Evolutionary conservation across 106 monocot genomes (phyloP), one percentile per base, ranked within the genome.

Genomic region (Chionographis japonica): DNA sequence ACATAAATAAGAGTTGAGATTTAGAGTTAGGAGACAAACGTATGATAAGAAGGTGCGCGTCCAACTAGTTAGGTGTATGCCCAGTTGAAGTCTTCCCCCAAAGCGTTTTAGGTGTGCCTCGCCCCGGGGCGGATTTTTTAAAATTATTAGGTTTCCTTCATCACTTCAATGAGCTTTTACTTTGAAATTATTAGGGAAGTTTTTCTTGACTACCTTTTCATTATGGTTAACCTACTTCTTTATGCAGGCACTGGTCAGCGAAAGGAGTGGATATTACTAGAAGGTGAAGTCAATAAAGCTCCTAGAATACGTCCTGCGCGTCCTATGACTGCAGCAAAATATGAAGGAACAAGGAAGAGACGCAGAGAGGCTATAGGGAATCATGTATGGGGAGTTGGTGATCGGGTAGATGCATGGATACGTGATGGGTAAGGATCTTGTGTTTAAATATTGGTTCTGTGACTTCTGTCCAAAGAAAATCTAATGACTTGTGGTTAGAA

Each of bases 201-300:
- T 35, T 38, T 6, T 17, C 41, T 46, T 46, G 46, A 46, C 46
- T 46, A 46, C 46, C 5, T 10, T 46, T 0, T 46, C 1, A 27
- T 46, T 46, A 46, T 46, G 46, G 46, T 46, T 46, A 46, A 12
- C 57, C 49, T 10, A 10, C 50, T n/a, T 55, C 56, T 17, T 64
- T 68, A 38, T 72, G 50, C 71, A 93, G 93, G 85, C 14, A 69
- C 68, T 64, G 86, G 77, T 38, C 77, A 75, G 68, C 78, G 72
- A 61, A 86, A 82, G 72, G 92, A 98, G 69, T 98, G 97, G 92
- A 72, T 98, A 74, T 40, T 80, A 37, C 78, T 92, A 68, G 77
- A 68, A 52, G 56, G 54, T 66, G 83, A 90, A 40, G 62, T 38
- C 36, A 72, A 85, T 12, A 72, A 72, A 51, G 74, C 83, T 63